Evolutionary conservation across 2,329 filamentous ascomycete species (phyloP).

Genomic region (Tolypocladium endophyticum): DNA sequence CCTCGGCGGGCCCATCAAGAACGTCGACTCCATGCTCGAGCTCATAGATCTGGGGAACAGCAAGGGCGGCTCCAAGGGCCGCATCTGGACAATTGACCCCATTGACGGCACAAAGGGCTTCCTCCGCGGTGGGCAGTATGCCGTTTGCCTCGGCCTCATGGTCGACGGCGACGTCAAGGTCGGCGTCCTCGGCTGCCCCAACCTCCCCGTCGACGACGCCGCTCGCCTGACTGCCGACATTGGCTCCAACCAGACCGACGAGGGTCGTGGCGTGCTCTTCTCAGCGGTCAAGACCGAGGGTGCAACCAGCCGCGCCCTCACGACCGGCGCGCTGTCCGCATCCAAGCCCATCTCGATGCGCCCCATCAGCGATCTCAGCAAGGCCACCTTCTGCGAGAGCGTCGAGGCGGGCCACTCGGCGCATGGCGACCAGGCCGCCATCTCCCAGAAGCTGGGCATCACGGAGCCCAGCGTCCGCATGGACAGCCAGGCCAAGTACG

Average conservation of each 20-base stretch:
- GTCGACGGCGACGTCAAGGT: conserved; percentile 91
- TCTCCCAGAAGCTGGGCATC: conserved; percentile 78
- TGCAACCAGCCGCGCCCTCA: conserved; percentile 67
- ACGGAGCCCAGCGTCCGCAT: conserved; percentile 83
- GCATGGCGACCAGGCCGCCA: conserved; percentile 72
- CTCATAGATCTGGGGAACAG: conserved; percentile 60
- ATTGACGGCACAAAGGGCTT: conserved; percentile 99
- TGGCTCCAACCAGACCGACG: conserved; percentile 62
- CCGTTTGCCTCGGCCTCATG: conserved; percentile 84
- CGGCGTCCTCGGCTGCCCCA: conserved; percentile 90
- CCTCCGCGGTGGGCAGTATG: conserved; percentile 90
- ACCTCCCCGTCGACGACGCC: conserved; percentile 79
- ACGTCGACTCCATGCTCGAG: conserved; percentile 55
- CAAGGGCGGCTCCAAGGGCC: conserved; percentile 59
- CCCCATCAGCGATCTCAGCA: conserved; percentile 58
- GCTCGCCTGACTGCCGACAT: conserved; percentile 50
- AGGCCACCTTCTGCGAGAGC: conserved; percentile 91
- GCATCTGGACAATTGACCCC: conserved; percentile 94
- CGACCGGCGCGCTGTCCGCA: conserved; percentile 35
- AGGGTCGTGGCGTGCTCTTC: conserved; percentile 78
- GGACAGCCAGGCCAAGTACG: conserved; percentile 98
- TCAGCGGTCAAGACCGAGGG: conserved; percentile 72
- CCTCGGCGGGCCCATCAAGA: conserved; percentile 57
- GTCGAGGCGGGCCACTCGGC: conserved; percentile 89
- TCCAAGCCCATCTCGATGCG: conserved; percentile 69